Evolutionary conservation across 2,329 filamentous ascomycete species (phyloP).

Genomic region (Aspergillus felis): DNA sequence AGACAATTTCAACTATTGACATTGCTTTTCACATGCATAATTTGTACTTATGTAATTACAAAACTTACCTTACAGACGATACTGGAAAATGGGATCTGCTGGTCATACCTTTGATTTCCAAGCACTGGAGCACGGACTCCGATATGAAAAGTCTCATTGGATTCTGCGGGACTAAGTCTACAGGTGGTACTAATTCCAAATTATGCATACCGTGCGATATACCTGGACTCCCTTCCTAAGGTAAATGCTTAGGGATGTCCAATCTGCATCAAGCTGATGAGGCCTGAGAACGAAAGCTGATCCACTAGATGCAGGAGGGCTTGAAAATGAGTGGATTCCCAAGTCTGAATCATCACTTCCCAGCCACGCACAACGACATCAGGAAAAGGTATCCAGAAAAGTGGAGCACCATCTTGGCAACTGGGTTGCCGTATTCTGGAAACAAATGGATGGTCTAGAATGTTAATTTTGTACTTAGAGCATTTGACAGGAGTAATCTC

Average conservation of each 20-base stretch:
- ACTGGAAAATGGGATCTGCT: slow-evolving; percentile 9
- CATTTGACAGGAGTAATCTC: background rate
- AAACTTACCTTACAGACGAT: background rate
- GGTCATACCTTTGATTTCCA: slow-evolving; percentile 12
- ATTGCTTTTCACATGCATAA: background rate
- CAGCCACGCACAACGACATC: slow-evolving; percentile 16
- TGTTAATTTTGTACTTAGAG: background rate
- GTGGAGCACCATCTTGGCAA: slow-evolving; percentile 8
- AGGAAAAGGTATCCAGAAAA: slow-evolving; percentile 4
- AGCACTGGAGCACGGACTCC: slow-evolving; percentile 15
- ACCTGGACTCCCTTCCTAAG: background rate
- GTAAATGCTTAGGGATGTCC: background rate
- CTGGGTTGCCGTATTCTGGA: background rate
- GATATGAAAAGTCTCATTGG: slow-evolving; percentile 16
- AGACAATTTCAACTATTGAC: too few species aligned
- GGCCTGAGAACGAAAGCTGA: background rate
- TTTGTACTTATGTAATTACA: background rate
- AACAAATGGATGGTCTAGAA: slow-evolving; percentile 9
- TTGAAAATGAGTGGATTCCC: background rate
- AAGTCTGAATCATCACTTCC: slow-evolving; percentile 5
- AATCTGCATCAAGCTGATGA: background rate
- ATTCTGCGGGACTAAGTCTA: background rate
- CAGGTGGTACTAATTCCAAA: slow-evolving; percentile 3
- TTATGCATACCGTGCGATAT: slow-evolving; percentile 2
- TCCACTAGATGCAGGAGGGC: background rate